phyloP scores from a whole-genome alignment of 257 asterid species.

The Pogostemon cablin region DNA sequence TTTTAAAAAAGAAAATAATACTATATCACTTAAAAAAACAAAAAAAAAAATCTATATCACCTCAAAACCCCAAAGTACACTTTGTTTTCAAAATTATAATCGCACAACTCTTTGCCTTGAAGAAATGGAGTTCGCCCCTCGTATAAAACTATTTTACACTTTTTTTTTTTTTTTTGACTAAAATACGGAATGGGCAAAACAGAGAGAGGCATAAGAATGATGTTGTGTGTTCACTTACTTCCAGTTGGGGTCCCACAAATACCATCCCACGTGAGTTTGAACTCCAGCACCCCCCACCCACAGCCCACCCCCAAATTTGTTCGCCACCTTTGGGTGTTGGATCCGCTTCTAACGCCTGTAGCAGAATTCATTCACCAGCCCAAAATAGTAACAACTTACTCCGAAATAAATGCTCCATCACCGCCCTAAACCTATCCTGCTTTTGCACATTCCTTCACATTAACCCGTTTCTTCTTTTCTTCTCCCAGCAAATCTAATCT shows the following conservation, averaged over 20 bases:
- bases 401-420: conserved; percentile 19
- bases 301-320: neutral
- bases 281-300: neutral
- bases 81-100: too few species aligned
- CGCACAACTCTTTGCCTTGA: too few species aligned
- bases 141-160: too few species aligned
- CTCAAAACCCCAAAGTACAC: too few species aligned
- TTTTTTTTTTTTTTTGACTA: too few species aligned
- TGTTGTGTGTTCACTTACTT: neutral
- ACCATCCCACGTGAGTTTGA: conserved; percentile 16
- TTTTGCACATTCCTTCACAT: conserved; percentile 27
- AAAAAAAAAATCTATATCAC: too few species aligned
- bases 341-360: conserved; percentile 31
- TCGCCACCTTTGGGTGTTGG: conserved; percentile 17
- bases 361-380: conserved; percentile 12
- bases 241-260: neutral
- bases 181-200: too few species aligned
- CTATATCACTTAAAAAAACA: too few species aligned
- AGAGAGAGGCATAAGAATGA: too few species aligned
- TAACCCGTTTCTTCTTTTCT: neutral
- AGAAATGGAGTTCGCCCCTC: too few species aligned
- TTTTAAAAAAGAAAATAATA: too few species aligned
- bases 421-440: neutral
- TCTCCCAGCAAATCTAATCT: neutral
- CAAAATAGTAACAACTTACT: neutral